These are phyloP conservation scores for Pythium guiyangense DNA, from an alignment of 352 stramenopile species.

Conservation along the genomic window DNA sequence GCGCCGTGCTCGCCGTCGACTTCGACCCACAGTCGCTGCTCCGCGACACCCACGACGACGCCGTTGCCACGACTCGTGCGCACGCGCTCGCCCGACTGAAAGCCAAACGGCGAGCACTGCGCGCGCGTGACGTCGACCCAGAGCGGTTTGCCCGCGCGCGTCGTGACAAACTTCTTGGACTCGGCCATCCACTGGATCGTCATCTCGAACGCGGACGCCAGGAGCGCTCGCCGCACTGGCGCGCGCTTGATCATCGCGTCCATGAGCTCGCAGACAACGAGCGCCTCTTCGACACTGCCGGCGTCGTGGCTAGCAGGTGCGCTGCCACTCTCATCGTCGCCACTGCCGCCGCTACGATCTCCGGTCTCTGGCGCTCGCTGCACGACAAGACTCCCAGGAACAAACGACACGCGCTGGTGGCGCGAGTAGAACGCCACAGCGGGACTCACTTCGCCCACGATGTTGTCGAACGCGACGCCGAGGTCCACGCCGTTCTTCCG, in stretches of 20 bases:
- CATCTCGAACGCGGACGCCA: conserved; percentile 40
- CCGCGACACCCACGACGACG: conserved; percentile 54
- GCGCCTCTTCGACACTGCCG: conserved; percentile 46
- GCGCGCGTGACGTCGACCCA: conserved; percentile 59
- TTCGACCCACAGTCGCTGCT: conserved; percentile 69
- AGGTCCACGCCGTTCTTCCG: conserved; percentile 86
- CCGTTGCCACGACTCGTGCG: conserved; percentile 72
- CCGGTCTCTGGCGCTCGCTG: not conserved
- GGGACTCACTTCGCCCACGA: conserved; percentile 88
- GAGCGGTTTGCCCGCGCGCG: conserved; percentile 47
- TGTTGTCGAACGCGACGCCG: conserved; percentile 89
- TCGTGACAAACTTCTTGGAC: conserved; percentile 50
- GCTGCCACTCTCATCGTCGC: not conserved
- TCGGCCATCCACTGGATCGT: conserved; percentile 50
- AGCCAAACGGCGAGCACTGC: conserved; percentile 36
- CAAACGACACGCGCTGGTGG: conserved; percentile 75
- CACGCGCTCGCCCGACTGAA: conserved; percentile 55
- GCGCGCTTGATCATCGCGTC: conserved; percentile 24
- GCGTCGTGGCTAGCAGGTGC: not conserved
- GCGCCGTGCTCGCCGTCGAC: conserved; percentile 68
- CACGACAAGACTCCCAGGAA: conserved; percentile 15
- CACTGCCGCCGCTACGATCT: not conserved
- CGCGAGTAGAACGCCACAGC: conserved; percentile 92
- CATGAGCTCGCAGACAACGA: conserved; percentile 64
- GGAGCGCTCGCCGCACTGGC: conserved; percentile 21